These are phyloP conservation scores for Mycosphaerella sp. DNA, from an alignment of 2,329 filamentous ascomycete genomes.

Conservation along the genomic window DNA sequence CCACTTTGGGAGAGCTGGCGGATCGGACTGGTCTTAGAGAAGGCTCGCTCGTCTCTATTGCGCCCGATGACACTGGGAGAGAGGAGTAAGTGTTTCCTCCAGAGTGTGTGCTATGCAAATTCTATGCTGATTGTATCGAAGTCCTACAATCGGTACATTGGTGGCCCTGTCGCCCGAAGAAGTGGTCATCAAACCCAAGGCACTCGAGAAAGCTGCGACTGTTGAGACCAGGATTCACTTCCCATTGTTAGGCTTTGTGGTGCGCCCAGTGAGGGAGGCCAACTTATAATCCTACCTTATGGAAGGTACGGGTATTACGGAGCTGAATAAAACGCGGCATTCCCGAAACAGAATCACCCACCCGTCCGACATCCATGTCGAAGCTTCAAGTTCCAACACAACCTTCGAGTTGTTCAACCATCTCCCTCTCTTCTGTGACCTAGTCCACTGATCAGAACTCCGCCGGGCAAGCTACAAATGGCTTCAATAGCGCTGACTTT, in stretches of 20 bases:
- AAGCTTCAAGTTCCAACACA: not conserved
- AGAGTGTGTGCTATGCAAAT: not conserved
- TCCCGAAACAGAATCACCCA: not conserved
- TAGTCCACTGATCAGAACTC: not conserved
- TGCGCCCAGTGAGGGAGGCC: conserved; percentile 25
- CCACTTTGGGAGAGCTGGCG: conserved; percentile 28
- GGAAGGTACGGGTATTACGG: not conserved
- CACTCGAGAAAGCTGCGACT: conserved; percentile 25
- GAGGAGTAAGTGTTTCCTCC: conserved; percentile 24
- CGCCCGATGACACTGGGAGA: conserved; percentile 39
- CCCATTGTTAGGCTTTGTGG: conserved; percentile 37
- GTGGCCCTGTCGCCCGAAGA: conserved; percentile 38
- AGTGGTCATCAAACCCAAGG: conserved; percentile 35
- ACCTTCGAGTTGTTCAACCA: not conserved
- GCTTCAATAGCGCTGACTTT: not conserved
- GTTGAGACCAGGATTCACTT: conserved; percentile 38
- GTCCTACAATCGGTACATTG: conserved; percentile 35
- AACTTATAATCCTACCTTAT: conserved; percentile 15
- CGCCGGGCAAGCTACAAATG: not conserved
- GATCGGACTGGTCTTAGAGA: conserved; percentile 28
- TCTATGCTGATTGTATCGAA: conserved; percentile 11
- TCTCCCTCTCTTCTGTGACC: not conserved
- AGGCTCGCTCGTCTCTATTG: conserved; percentile 33
- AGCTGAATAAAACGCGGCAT: not conserved
- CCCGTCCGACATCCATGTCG: not conserved